Evolutionary conservation across 129 eudicot species (phyloP).

Genomic region (Escallonia herrerae): DNA sequence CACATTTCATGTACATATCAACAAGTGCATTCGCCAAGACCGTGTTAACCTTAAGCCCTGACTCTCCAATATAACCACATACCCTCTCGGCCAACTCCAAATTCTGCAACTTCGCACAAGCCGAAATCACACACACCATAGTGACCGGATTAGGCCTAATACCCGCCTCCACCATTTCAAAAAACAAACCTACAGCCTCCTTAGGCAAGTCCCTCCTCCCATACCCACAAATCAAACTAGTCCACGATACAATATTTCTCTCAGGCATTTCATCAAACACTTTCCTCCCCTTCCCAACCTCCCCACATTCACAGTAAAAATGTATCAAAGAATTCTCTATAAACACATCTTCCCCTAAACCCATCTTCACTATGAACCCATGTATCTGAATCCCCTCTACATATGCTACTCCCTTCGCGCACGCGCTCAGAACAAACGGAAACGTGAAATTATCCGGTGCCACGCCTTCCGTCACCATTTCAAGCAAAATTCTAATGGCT

Average conservation of each 20-base stretch:
- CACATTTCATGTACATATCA: constrained; percentile 41
- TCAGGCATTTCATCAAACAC: constrained; percentile 48
- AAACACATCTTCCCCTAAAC: constrained; percentile 28
- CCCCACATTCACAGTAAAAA: constrained; percentile 31
- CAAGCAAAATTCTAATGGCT: constrained; percentile 17
- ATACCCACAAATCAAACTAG: constrained; percentile 41
- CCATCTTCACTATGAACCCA: constrained; percentile 29
- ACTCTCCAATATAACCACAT: constrained; percentile 10
- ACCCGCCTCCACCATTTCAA: constrained; percentile 30
- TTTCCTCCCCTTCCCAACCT: constrained; percentile 22
- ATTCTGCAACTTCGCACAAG: constrained; percentile 36
- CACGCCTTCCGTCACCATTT: constrained; percentile 18
- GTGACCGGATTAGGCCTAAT: constrained; percentile 29
- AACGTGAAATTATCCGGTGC: constrained; percentile 29
- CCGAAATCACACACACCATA: constrained; percentile 31
- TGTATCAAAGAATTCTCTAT: constrained; percentile 28
- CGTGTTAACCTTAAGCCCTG: constrained; percentile 17
- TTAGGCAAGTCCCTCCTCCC: constrained; percentile 7
- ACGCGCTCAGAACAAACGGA: constrained; percentile 40
- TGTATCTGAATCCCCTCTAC: constrained; percentile 27
- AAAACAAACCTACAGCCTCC: constrained; percentile 31
- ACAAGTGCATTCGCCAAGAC: constrained; percentile 35
- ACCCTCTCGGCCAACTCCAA: constrained; percentile 26
- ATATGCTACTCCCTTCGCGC: constrained; percentile 21
- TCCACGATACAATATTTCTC: constrained; percentile 44